A percentile compares a stretch with the other conserved stretches of the same genome.
Conservation (phyloP, 305 asterid species). For the Nicotiana rustica region DNA sequence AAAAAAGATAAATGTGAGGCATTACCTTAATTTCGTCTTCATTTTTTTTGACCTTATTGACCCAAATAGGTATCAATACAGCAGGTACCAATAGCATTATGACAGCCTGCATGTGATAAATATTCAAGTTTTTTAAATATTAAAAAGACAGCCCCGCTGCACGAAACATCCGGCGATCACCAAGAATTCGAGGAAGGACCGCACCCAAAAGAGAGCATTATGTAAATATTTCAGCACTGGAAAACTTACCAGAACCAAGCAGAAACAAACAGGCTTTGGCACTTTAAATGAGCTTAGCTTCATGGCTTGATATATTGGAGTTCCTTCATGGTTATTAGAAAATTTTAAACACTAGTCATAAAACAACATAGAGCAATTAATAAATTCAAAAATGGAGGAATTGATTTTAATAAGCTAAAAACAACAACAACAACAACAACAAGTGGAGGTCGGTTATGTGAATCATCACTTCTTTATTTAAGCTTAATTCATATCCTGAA, state of each 20-base stretch:
- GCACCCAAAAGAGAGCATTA: too few species aligned
- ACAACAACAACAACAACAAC: too few species aligned
- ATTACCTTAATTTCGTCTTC: background rate
- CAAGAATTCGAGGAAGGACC: too few species aligned
- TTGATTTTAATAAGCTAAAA: too few species aligned
- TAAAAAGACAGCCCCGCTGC: background rate
- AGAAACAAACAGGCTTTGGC: background rate
- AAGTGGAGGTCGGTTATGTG: too few species aligned
- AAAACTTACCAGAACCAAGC: constrained; percentile 16
- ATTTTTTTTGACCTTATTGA: background rate
- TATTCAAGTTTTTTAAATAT: background rate
- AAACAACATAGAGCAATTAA: background rate
- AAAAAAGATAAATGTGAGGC: background rate
- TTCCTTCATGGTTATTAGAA: background rate
- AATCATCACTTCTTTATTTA: too few species aligned
- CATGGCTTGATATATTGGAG: background rate
- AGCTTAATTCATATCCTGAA: too few species aligned
- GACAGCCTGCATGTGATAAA: background rate
- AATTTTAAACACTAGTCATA: background rate
- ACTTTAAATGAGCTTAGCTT: background rate
- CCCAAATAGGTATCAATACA: background rate
- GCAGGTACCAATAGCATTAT: background rate
- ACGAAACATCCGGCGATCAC: too few species aligned
- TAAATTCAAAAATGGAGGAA: background rate
- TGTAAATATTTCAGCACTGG: too few species aligned